phyloP scores from a whole-genome alignment of 208 protist genomes.

The Herpetomonas samuelpessoai region DNA sequence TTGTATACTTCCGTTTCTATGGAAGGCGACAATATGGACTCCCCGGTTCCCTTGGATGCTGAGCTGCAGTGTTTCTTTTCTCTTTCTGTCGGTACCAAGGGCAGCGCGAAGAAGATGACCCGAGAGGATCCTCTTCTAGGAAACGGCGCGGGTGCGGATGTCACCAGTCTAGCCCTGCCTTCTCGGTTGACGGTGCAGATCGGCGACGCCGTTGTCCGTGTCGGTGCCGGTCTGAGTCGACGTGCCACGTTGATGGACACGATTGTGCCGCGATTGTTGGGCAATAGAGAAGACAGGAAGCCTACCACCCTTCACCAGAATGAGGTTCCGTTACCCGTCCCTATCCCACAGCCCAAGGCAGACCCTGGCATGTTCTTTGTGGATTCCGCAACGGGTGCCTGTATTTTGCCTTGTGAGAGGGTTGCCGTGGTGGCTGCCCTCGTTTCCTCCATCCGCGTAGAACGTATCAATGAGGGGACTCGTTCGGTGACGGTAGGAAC shows the following conservation, averaged over 20 bases:
- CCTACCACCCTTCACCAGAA: background rate
- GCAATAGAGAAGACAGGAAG: background rate
- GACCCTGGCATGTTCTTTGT: conserved; percentile 16
- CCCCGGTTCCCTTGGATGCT: no score
- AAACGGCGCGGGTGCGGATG: no score
- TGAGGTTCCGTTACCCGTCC: background rate
- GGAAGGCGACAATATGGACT: no score
- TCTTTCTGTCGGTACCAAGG: no score
- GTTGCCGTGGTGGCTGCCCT: conserved; percentile 18
- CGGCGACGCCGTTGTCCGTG: background rate
- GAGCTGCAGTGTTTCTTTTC: no score
- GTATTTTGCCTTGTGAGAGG: conserved; percentile 56
- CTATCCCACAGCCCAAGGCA: background rate
- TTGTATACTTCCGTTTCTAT: no score
- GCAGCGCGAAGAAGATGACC: no score
- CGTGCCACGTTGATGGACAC: background rate
- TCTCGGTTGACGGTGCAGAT: background rate
- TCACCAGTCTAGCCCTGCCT: no score
- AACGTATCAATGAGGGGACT: no score
- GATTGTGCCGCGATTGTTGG: background rate
- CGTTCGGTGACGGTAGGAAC: no score
- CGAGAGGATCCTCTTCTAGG: no score
- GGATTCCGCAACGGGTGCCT: conserved; percentile 43
- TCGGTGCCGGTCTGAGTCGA: background rate
- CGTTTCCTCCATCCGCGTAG: conserved; percentile 10